A percentile compares a stretch with the other conserved stretches of the same genome.
Evolutionary conservation across 2,329 filamentous ascomycete species (phyloP).

Genomic region (Zymoseptoria brevis): DNA sequence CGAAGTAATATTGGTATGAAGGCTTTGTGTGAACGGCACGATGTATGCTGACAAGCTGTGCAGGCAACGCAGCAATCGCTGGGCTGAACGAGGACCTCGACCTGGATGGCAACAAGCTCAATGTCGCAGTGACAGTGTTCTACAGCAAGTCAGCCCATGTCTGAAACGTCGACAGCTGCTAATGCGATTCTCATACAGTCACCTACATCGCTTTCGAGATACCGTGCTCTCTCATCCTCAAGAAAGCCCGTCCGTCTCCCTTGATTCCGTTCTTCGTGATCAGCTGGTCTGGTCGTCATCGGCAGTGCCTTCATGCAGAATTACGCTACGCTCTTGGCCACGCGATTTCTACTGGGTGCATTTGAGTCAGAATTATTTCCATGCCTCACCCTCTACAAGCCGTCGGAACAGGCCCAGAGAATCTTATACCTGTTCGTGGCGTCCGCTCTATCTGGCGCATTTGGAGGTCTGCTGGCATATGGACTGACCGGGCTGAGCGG

Average conservation of each 20-base stretch:
- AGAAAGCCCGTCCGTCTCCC: constrained; percentile 6
- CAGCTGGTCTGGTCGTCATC: constrained; percentile 5
- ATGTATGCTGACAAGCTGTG: background rate
- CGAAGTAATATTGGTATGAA: constrained; percentile 46
- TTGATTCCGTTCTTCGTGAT: constrained; percentile 5
- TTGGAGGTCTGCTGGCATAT: constrained; percentile 4
- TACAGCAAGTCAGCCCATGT: background rate
- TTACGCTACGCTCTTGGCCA: constrained; percentile 4
- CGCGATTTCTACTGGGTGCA: constrained; percentile 2
- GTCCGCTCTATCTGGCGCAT: background rate
- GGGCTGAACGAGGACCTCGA: constrained; percentile 5
- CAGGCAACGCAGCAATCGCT: constrained; percentile 4
- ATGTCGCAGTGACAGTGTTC: constrained; percentile 1
- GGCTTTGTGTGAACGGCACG: background rate
- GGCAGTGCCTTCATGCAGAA: constrained; percentile 3
- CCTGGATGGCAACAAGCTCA: constrained; percentile 1
- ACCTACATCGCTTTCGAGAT: constrained; percentile 3
- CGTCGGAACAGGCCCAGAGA: constrained; percentile 6
- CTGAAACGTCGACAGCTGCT: background rate
- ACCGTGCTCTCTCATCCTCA: constrained; percentile 5
- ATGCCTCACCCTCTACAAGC: constrained; percentile 4
- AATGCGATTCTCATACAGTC: background rate
- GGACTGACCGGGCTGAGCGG: constrained; percentile 2
- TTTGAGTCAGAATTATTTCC: constrained; percentile 6
- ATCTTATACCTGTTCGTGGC: constrained; percentile 9